A percentile compares a stretch with the other conserved stretches of the same genome.
phyloP scores from a whole-genome alignment of 31 red algal species.

The Endocladia muricata region DNA sequence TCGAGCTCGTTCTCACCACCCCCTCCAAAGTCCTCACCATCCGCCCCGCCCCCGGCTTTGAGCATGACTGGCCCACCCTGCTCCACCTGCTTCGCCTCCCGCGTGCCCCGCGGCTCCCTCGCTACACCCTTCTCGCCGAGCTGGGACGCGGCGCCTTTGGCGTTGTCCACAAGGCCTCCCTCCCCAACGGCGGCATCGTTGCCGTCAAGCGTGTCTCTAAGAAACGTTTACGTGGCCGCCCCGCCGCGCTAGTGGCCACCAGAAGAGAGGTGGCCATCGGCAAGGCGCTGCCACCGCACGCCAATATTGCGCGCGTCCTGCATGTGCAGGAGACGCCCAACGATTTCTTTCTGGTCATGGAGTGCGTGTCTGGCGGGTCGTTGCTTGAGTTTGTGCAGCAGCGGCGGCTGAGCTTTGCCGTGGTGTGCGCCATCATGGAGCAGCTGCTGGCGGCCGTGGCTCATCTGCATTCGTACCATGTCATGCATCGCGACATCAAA shows the following conservation, averaged over 20 bases:
- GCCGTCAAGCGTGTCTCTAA: constrained; percentile 24
- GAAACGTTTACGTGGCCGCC: background rate
- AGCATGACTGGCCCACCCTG: background rate
- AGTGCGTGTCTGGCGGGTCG: background rate
- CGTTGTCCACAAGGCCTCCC: constrained; percentile 12
- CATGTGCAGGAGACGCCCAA: constrained; percentile 3
- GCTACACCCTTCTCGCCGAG: background rate
- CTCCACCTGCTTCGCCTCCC: constrained; percentile 3
- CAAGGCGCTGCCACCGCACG: constrained; percentile 3
- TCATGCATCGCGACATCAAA: constrained; percentile 43
- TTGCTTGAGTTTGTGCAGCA: background rate
- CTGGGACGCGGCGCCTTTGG: constrained; percentile 31
- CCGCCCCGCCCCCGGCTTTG: background rate
- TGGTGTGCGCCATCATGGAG: background rate
- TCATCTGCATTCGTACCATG: background rate
- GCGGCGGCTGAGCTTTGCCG: background rate
- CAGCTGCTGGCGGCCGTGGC: constrained; percentile 8
- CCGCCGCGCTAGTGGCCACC: constrained; percentile 2
- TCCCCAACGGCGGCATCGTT: background rate
- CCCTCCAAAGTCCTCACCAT: background rate
- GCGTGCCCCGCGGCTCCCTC: background rate
- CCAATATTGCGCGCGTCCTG: constrained; percentile 15
- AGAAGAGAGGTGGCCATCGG: constrained; percentile 11
- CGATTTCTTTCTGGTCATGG: constrained; percentile 25
- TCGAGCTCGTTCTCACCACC: background rate